Base-by-base conservation (phyloP, 257 asterid genomes). In the Solanum piurae region DNA sequence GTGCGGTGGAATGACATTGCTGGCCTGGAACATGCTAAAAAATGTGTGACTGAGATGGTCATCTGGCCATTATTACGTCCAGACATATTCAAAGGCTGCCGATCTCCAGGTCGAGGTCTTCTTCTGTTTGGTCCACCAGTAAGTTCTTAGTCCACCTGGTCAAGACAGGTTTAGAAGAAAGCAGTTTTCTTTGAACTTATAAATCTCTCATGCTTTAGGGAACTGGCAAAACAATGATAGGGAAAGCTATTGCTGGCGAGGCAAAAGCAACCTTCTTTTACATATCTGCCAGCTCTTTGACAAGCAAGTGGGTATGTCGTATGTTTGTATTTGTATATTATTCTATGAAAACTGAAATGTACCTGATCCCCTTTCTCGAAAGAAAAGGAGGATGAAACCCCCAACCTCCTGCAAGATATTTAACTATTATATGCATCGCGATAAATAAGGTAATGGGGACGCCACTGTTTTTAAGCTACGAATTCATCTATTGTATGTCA, bases 51-150 rank as follows among this genome's bases (percentile, higher is more conserved):
- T 44, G 99, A 97, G 93, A 97, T 97, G 99, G 99, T 97, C 90
- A 97, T 96, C 89, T 97, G 98, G 98, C 99, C 99, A 88, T 91
- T 95, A 91, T 90, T 95, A 91, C 98, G 99, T 66, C 99, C 99
- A 74, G 99, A 97, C 91, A 94, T 97, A 87, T 97, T 97, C 88
- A 94, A 92, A 93, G 99, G 99, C 46, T 96, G 99, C 89, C 99
- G 99, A 89, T 95, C 99, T 90, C 99, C 99, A 82, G 99, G 99
- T 85, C 99, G 98, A 52, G 99, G 99, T 86, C 99, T 97, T 92
- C 99, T 97, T 88, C 95, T 97, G 89, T 97, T 97, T 92, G 99
- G 99, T 88, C 99, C 99, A 88, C 99, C 99, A 85, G 99, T 97
- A 93, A 93, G 99, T 90, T 86, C 84, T 83, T 66, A 46, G 38